Evolutionary conservation across 805 yeast species (phyloP).

Genomic region (Saccharomycopsis sp.): DNA sequence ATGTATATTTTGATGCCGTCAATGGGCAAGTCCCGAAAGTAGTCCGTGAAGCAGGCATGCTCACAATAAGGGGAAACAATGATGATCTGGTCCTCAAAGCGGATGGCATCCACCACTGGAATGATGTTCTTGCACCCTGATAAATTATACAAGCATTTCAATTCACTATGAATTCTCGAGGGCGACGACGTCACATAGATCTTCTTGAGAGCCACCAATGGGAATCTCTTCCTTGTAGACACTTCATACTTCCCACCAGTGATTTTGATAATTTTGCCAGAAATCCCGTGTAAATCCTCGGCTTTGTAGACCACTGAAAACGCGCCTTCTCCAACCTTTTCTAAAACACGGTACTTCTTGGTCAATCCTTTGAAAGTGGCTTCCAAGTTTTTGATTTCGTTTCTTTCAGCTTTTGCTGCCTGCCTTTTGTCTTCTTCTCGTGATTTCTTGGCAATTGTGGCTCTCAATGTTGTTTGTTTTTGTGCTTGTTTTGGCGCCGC

Average conservation of each 20-base stretch:
- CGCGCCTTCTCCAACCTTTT: slow-evolving; percentile 75
- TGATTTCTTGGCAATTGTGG: neutral
- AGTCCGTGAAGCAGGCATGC: slow-evolving; percentile 84
- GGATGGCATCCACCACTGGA: slow-evolving; percentile 78
- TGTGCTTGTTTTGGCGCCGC: neutral
- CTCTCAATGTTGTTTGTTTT: neutral
- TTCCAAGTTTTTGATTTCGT: slow-evolving; percentile 10
- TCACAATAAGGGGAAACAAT: slow-evolving; percentile 88
- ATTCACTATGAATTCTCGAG: slow-evolving; percentile 79
- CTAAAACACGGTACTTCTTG: slow-evolving; percentile 28
- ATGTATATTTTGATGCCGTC: slow-evolving; percentile 75
- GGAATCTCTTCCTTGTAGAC: slow-evolving; percentile 6
- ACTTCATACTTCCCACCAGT: neutral
- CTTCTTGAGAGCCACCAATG: slow-evolving; percentile 75
- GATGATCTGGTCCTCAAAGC: slow-evolving; percentile 85
- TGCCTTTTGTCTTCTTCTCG: neutral
- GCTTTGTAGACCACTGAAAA: slow-evolving; percentile 82
- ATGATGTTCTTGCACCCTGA: slow-evolving; percentile 71
- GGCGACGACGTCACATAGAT: slow-evolving; percentile 96
- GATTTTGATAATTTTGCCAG: slow-evolving; percentile 35
- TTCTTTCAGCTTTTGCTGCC: neutral
- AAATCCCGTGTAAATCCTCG: slow-evolving; percentile 36
- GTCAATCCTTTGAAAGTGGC: slow-evolving; percentile 6
- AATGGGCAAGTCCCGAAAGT: slow-evolving; percentile 70
- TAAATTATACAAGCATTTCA: slow-evolving; percentile 61